These are phyloP conservation scores for Hypoxylon sp. DNA, from an alignment of 2,329 filamentous ascomycete species.

Conservation along the genomic window DNA sequence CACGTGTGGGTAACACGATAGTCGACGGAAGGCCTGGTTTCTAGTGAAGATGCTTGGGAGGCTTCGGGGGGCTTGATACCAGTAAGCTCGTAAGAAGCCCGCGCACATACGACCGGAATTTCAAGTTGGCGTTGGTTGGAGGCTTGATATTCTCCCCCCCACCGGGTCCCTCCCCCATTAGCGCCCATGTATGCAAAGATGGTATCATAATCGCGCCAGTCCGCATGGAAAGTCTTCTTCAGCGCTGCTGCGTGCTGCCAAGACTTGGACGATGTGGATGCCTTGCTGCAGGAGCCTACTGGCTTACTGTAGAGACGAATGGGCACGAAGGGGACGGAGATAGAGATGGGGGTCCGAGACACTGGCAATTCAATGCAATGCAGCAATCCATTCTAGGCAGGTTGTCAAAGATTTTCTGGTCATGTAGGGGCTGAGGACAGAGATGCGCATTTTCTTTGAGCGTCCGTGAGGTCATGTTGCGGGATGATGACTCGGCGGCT, in stretches of 20 bases:
- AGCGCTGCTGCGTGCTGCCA: constrained; percentile 13
- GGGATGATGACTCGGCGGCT: constrained; percentile 27
- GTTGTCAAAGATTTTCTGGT: constrained; percentile 20
- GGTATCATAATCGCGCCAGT: constrained; percentile 28
- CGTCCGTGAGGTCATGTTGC: constrained; percentile 21
- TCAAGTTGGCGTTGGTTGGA: constrained; percentile 10
- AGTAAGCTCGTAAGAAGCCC: constrained; percentile 1
- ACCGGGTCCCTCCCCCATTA: constrained; percentile 12
- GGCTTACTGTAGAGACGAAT: constrained; percentile 33
- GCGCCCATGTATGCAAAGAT: constrained; percentile 18
- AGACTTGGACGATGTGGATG: constrained; percentile 10
- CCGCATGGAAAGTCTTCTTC: constrained; percentile 9
- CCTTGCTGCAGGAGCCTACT: constrained; percentile 7
- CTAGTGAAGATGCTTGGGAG: background rate
- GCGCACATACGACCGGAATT: constrained; percentile 6
- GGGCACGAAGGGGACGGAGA: too few species aligned
- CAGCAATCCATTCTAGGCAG: constrained; percentile 30
- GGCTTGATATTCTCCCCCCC: constrained; percentile 2
- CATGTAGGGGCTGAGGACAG: constrained; percentile 15
- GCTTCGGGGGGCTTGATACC: background rate
- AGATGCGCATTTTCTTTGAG: constrained; percentile 2
- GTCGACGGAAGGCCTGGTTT: constrained; percentile 9
- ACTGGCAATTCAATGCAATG: constrained; percentile 23
- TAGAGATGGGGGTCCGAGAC: constrained; percentile 27
- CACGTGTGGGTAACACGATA: constrained; percentile 27